phyloP scores from a whole-genome alignment of 768 basidiomycete species.

The Lactarius vividus region DNA sequence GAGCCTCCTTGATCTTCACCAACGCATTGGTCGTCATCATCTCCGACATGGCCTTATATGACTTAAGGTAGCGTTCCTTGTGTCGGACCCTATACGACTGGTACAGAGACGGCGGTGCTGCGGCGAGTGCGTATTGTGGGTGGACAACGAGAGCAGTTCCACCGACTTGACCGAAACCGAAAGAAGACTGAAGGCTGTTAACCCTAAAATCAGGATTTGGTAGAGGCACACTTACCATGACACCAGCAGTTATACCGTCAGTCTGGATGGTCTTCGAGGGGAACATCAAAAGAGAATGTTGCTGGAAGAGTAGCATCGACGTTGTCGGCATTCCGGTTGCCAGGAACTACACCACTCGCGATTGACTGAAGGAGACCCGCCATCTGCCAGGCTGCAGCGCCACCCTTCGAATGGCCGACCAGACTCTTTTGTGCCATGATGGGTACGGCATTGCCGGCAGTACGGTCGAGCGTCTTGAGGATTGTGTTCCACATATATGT shows the following conservation, averaged over 20 bases:
- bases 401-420: constrained; percentile 97
- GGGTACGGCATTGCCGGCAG: constrained; percentile 94
- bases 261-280: constrained; percentile 96
- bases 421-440: constrained; percentile 97
- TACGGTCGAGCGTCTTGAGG: constrained; percentile 83
- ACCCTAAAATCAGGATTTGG: constrained; percentile 5
- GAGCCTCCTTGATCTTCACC: constrained; percentile 91
- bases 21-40: constrained; percentile 94
- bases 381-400: constrained; percentile 98
- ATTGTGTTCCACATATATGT: constrained; percentile 96
- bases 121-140: constrained; percentile 87
- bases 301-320: constrained; percentile 89
- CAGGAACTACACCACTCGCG: constrained; percentile 83
- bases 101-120: constrained; percentile 75
- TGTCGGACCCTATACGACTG: constrained; percentile 73
- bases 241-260: constrained; percentile 83
- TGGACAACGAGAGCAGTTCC: constrained; percentile 86
- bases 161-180: constrained; percentile 98
- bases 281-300: constrained; percentile 92
- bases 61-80: constrained; percentile 59
- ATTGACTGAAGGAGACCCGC: constrained; percentile 87
- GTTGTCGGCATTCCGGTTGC: constrained; percentile 96
- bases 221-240: constrained; percentile 59
- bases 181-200: constrained; percentile 64
- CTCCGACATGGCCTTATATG: constrained; percentile 90